Percentiles rank a stretch among this genome's conserved stretches.
phyloP scores from a whole-genome alignment of 2,329 filamentous ascomycete species.

The Trichoderma sp. region DNA sequence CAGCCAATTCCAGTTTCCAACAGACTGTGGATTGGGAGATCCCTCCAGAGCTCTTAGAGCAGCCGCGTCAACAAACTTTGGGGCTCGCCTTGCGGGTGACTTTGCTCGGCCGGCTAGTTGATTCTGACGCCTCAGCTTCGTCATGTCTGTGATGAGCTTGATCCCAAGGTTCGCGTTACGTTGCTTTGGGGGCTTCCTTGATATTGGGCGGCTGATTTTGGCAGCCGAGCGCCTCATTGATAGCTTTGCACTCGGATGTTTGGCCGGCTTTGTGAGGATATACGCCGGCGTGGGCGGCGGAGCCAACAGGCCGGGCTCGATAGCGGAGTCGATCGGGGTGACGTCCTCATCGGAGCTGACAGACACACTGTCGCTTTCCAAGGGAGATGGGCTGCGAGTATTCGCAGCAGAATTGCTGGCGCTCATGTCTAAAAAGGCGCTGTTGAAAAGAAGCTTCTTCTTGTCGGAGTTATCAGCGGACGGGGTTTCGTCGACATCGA shows the following conservation, averaged over 20 bases:
- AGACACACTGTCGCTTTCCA: slow-evolving; percentile 24
- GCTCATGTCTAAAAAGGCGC: background rate
- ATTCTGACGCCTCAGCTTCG: slow-evolving; percentile 46
- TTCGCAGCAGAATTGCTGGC: slow-evolving; percentile 6
- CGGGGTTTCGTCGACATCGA: slow-evolving; percentile 37
- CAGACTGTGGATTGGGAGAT: slow-evolving; percentile 49
- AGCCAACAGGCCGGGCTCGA: slow-evolving; percentile 4
- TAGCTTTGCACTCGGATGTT: slow-evolving; percentile 23
- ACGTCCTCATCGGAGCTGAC: slow-evolving; percentile 2
- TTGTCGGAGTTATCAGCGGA: slow-evolving; percentile 17
- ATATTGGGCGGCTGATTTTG: slow-evolving; percentile 50
- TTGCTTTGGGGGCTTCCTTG: slow-evolving; percentile 57
- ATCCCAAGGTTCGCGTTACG: slow-evolving; percentile 62
- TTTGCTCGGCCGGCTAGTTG: slow-evolving; percentile 35
- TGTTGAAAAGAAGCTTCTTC: background rate
- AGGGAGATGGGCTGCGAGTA: slow-evolving; percentile 2
- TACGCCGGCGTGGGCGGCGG: slow-evolving; percentile 22
- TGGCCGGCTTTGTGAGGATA: slow-evolving; percentile 21
- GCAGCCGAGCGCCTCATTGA: slow-evolving; percentile 37
- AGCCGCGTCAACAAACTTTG: slow-evolving; percentile 56
- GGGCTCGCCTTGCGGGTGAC: slow-evolving; percentile 31
- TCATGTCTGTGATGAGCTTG: slow-evolving; percentile 67
- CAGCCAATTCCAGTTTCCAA: slow-evolving; percentile 58
- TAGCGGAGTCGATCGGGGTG: slow-evolving; percentile 1
- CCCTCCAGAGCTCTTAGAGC: slow-evolving; percentile 59